Conservation (phyloP, 345 rosid species). For the Citrus sinensis region DNA sequence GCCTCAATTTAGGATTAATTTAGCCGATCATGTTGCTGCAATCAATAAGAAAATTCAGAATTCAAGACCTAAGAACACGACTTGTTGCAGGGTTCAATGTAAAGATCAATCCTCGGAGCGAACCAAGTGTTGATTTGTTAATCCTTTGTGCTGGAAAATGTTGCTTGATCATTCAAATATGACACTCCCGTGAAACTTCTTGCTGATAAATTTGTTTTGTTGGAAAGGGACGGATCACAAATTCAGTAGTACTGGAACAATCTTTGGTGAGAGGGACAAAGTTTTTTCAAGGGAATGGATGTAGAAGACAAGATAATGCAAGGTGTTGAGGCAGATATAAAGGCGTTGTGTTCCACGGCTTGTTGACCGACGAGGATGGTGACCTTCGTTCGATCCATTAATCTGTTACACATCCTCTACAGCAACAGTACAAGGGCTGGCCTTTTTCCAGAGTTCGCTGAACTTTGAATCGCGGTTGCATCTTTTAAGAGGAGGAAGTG, state of each 20-base stretch:
- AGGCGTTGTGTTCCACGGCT: conserved; percentile 94
- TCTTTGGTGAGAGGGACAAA: conserved; percentile 60
- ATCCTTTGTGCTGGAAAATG: too few relatives aligned
- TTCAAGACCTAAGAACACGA: too few relatives aligned
- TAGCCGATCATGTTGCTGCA: too few relatives aligned
- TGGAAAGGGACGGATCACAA: too few relatives aligned
- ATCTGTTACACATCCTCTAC: conserved; percentile 27
- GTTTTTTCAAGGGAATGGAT: conserved; percentile 80
- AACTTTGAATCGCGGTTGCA: conserved; percentile 73
- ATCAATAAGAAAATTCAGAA: too few relatives aligned
- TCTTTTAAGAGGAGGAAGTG: conserved; percentile 80
- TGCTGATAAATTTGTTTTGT: too few relatives aligned
- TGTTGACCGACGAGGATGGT: conserved; percentile 77
- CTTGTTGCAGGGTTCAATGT: too few relatives aligned
- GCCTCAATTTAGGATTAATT: too few relatives aligned
- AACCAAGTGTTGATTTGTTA: too few relatives aligned
- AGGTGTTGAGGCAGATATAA: conserved; percentile 78
- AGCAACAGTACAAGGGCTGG: conserved; percentile 52
- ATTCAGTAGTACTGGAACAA: conserved; percentile 18
- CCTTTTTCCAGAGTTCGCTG: conserved; percentile 64
- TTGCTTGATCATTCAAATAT: too few relatives aligned
- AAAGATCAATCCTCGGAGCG: too few relatives aligned
- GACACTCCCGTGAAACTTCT: too few relatives aligned
- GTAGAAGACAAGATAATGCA: conserved; percentile 68
- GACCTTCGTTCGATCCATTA: conserved; percentile 29